Conservation (phyloP, 805 yeast species). For the Candida tammaniensis region DNA sequence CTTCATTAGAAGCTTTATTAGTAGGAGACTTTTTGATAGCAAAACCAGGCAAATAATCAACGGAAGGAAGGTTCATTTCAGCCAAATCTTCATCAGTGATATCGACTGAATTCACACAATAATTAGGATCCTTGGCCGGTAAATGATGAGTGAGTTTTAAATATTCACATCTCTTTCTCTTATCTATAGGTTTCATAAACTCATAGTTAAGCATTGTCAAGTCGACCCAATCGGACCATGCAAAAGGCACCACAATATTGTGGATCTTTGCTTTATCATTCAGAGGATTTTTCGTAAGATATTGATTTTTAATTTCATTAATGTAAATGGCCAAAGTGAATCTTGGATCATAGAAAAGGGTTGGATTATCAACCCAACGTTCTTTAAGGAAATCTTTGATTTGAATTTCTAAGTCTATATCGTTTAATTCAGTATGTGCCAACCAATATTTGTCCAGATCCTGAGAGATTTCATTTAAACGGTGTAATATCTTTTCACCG, state of each 20-base stretch:
- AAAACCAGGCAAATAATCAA: conserved; percentile 39
- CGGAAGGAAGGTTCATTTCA: conserved; percentile 18
- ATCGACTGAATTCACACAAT: conserved; percentile 19
- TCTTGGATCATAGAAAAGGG: conserved; percentile 55
- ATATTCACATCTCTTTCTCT: conserved; percentile 22
- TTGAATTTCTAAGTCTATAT: conserved; percentile 17
- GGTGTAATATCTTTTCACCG: conserved; percentile 17
- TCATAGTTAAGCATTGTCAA: conserved; percentile 37
- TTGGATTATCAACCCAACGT: conserved; percentile 11
- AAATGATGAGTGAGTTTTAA: conserved; percentile 16
- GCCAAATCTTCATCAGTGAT: conserved; percentile 19
- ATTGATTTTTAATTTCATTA: conserved; percentile 32
- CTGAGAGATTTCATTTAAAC: conserved; percentile 17
- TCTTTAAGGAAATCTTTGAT: conserved; percentile 19
- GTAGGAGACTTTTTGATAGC: conserved; percentile 25
- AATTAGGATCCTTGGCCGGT: conserved; percentile 26
- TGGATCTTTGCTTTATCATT: no score
- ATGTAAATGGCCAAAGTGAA: conserved; percentile 50
- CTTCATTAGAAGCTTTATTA: conserved; percentile 30
- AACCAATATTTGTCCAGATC: conserved; percentile 29
- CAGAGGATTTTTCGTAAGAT: no score
- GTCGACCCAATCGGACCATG: conserved; percentile 59
- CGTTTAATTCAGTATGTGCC: conserved; percentile 25
- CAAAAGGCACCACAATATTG: conserved; percentile 31
- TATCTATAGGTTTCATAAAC: conserved; percentile 16